Conservation (phyloP, 441 rosid genomes). For the Sinapis alba region DNA sequence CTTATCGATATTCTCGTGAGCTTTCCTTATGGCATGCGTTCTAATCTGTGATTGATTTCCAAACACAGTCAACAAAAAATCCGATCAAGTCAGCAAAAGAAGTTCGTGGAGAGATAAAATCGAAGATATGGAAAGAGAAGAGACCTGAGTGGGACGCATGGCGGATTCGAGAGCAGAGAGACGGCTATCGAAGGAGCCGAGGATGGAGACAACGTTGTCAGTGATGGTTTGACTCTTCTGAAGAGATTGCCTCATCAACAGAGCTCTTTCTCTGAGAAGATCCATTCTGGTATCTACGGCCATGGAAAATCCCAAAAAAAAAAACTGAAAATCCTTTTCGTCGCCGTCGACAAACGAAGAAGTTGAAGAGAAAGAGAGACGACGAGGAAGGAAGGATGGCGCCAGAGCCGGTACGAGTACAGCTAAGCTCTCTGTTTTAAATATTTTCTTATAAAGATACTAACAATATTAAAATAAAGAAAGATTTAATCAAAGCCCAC, state of each 20-base stretch:
- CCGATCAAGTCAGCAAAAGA: constrained; percentile 31
- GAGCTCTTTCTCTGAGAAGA: constrained; percentile 73
- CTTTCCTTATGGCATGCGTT: constrained; percentile 92
- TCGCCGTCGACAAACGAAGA: neutral
- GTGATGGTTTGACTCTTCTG: constrained; percentile 87
- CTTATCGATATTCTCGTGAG: constrained; percentile 94
- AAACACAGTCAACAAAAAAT: constrained; percentile 32
- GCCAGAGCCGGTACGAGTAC: neutral
- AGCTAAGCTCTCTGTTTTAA: neutral
- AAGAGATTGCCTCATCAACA: constrained; percentile 75
- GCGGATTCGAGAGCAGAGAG: constrained; percentile 97
- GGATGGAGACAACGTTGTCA: constrained; percentile 80
- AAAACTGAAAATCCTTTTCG: neutral
- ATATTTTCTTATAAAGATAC: neutral
- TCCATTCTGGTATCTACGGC: constrained; percentile 57
- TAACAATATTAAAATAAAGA: too few relatives aligned
- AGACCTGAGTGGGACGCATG: constrained; percentile 98
- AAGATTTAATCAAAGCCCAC: neutral
- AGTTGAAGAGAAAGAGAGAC: constrained; percentile 33
- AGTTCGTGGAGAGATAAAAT: neutral
- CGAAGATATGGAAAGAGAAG: constrained; percentile 18
- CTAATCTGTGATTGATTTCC: constrained; percentile 65
- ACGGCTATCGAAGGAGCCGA: constrained; percentile 95
- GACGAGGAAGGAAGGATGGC: constrained; percentile 23
- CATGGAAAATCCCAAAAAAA: neutral